These are phyloP conservation scores for Phaseolus coccineus DNA, from an alignment of 331 rosid genomes.

Conservation along the genomic window DNA sequence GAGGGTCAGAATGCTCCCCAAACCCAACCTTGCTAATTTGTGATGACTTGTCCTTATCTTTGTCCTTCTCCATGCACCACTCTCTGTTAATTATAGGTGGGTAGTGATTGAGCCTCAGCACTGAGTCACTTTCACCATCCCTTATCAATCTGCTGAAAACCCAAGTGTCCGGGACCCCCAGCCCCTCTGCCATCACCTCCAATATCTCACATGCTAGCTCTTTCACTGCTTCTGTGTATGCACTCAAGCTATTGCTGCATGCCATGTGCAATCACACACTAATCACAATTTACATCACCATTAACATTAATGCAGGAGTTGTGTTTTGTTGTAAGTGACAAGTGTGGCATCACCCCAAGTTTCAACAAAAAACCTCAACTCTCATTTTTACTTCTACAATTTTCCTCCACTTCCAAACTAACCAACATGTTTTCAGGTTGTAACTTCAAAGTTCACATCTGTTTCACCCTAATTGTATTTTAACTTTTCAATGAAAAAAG, in stretches of 20 bases:
- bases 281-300: neutral
- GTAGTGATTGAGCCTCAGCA: slow-evolving; percentile 90
- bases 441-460: neutral
- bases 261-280: neutral
- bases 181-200: slow-evolving; percentile 78
- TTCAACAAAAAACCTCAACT: slow-evolving; percentile 30
- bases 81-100: slow-evolving; percentile 49
- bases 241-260: slow-evolving; percentile 45
- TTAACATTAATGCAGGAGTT: neutral
- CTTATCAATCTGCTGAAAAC: slow-evolving; percentile 69
- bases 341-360: slow-evolving; percentile 37
- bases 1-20: slow-evolving; percentile 98
- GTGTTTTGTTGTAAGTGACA: neutral
- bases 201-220: slow-evolving; percentile 78
- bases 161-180: slow-evolving; percentile 64
- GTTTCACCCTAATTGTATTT: too few relatives aligned
- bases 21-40: slow-evolving; percentile 57
- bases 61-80: neutral
- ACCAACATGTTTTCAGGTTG: neutral
- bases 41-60: slow-evolving; percentile 45
- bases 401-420: neutral
- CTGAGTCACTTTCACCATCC: slow-evolving; percentile 68
- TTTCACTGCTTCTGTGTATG: slow-evolving; percentile 61
- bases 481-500: too few relatives aligned
- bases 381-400: neutral